Evolutionary conservation across 306 rosid genomes (phyloP).

Genomic region (Pachyrhizus erosus): DNA sequence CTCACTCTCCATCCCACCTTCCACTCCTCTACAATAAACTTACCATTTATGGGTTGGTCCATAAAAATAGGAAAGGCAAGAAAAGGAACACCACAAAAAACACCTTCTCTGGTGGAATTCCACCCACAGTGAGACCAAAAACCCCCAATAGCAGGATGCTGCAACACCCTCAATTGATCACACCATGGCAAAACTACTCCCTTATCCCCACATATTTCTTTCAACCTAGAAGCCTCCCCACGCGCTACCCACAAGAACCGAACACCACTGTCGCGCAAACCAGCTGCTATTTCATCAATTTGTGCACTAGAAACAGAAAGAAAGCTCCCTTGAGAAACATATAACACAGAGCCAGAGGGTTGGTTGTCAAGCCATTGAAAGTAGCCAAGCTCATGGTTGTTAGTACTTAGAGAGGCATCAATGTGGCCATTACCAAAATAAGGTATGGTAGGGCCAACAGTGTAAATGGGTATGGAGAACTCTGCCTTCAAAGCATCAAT

Average conservation of each 20-base stretch:
- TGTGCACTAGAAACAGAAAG: constrained; percentile 54
- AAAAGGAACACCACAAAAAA: constrained; percentile 62
- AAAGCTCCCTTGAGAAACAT: constrained; percentile 65
- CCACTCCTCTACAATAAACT: constrained; percentile 62
- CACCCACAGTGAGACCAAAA: constrained; percentile 76
- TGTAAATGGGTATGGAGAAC: constrained; percentile 49
- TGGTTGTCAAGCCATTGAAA: constrained; percentile 56
- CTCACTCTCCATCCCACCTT: constrained; percentile 65
- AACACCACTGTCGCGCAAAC: constrained; percentile 47
- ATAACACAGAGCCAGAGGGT: constrained; percentile 55
- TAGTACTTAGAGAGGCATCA: no score
- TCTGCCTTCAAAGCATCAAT: constrained; percentile 45
- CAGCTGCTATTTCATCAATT: constrained; percentile 53
- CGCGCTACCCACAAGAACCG: constrained; percentile 58
- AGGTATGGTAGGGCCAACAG: constrained; percentile 54
- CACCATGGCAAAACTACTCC: constrained; percentile 65
- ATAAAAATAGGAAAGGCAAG: constrained; percentile 49
- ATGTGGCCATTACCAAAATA: neutral
- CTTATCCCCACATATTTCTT: constrained; percentile 49
- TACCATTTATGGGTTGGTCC: constrained; percentile 54
- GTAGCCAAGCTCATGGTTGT: constrained; percentile 24
- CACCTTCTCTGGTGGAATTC: constrained; percentile 65
- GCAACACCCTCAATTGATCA: constrained; percentile 61
- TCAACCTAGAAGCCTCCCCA: constrained; percentile 21
- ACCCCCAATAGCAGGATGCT: constrained; percentile 59